Evolutionary conservation across 1,139 yeast genomes (phyloP), one percentile per base, ranked within the genome.

Genomic region (Blastobotrys serpentis): DNA sequence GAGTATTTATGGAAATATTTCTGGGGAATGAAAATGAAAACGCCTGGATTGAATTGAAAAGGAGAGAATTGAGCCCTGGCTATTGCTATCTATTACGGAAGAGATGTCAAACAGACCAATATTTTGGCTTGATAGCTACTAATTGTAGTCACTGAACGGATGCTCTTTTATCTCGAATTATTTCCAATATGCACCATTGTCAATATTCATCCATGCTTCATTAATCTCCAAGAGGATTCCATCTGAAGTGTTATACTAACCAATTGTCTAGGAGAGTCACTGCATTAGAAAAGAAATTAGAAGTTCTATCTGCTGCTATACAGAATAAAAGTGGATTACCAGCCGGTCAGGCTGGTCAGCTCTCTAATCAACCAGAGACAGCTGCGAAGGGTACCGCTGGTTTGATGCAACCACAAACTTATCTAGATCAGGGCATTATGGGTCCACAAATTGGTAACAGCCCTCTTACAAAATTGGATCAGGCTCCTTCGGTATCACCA

Each of bases 281-380:
- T 1, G 72, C 66, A 25, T 50, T 70, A 19, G 74, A 71, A 48
- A 57, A 55, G 36, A 64, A 64, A 45, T 54, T 71, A 2, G 69
- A 68, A 40, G 61, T 59, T 17, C 55, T 71, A 39, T 62, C 68
- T 0, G 60, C 58, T n/a, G 56, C 54, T 7, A 41, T 56, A 13
- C 48, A 52, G n/a, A n/a, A n/a, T 37, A 46, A 48, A 22, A 42
- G 46, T 42, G 40, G 40, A 7, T 4, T 36, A 7, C 3, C 25
- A 3, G 40, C 18, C 26, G 40, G 19, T 4, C 40, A 36, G 40
- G 40, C 40, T 23, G 19, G 8, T 17, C 40, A 36, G 40, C 10
- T 17, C 25, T 7, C 40, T 8, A 19, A 4, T 18, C 26, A 36
- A 11, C 40, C 10, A 11, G 13, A n/a, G n/a, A n/a, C n/a, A n/a